These are phyloP conservation scores for Drosera capensis DNA, from an alignment of 148 eudicot genomes.

Conservation along the genomic window DNA sequence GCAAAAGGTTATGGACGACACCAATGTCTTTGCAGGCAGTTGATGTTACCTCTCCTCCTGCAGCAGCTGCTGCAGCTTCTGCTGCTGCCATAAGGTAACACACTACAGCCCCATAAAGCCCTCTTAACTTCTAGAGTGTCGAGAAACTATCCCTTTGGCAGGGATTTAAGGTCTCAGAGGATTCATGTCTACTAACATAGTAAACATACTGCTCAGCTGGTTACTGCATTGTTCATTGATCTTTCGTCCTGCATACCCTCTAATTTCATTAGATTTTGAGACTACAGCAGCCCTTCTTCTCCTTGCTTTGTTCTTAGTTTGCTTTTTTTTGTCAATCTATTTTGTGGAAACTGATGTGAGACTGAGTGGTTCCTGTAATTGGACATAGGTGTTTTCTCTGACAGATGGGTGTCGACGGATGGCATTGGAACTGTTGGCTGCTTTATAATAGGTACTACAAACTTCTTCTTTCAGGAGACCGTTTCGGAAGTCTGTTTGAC, in stretches of 20 bases:
- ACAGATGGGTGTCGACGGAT: conserved; percentile 98
- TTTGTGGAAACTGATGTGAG: not conserved
- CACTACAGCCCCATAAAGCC: not conserved
- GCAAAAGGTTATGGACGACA: not conserved
- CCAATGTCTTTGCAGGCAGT: conserved; percentile 51
- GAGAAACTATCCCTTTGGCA: too few relatives aligned
- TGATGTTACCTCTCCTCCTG: conserved; percentile 83
- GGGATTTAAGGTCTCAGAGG: not conserved
- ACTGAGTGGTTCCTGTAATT: conserved; percentile 7
- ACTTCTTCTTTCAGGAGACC: conserved; percentile 78
- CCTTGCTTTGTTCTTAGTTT: not conserved
- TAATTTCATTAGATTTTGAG: too few relatives aligned
- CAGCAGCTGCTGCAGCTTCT: conserved; percentile 85
- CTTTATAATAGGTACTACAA: conserved; percentile 62
- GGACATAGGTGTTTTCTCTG: conserved; percentile 17
- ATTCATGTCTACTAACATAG: too few relatives aligned
- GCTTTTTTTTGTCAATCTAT: not conserved
- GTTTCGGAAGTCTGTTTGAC: conserved; percentile 84
- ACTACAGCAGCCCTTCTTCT: too few relatives aligned
- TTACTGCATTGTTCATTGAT: too few relatives aligned
- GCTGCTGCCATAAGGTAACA: conserved; percentile 93
- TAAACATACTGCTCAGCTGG: too few relatives aligned
- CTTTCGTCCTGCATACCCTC: too few relatives aligned
- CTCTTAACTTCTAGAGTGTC: not conserved
- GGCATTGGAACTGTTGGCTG: conserved; percentile 99